Evolutionary conservation across 2,329 filamentous ascomycete species (phyloP), one percentile per base, ranked within the genome.

Genomic region (Akanthomyces uredinophilus): DNA sequence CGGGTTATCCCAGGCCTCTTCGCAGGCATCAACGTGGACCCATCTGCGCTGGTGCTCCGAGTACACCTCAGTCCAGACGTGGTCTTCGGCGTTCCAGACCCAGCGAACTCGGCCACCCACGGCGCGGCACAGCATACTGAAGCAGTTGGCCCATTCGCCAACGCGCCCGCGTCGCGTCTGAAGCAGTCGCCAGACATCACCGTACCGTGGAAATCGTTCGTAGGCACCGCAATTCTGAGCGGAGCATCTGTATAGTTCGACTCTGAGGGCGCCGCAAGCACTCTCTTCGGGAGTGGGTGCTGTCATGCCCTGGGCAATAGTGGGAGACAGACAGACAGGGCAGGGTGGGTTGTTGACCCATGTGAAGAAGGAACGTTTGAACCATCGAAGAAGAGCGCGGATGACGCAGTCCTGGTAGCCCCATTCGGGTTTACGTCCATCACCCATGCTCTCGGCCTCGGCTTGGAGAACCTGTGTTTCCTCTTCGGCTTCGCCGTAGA

Each of bases 71-170:
- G 93, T 96, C 95, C 95, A 99, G 29, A 97, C 91, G 71, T 97
- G 91, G 73, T 98, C 95, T 75, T 98, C 95, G 35, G 90, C 89
- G 69, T 98, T 98, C 95, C 95, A 99, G 13, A 99, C 90, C 95
- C 95, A 99, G 70, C 95, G 87, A 27, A 97, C 92, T 64, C 94
- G 86, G 64, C 90, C 91, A 55, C 94, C 94, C 16, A 98, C 87
- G 5, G 95, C 95, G 64, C 94, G 87, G 80, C 94, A 98, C 58
- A 99, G 83, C 95, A 98, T 98, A 78, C 89, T 94, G 78, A 99
- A 99, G 81, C 93, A 97, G 77, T 97, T 98, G 67, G 92, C 92
- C 92, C 95, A 98, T 78, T 99, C 95, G 65, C 95, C 95, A 64
- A 89, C 89, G 68, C 95, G 88, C 41, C 95, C 95, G 68, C 90